Evolutionary conservation across 2,329 filamentous ascomycete genomes (phyloP).

Genomic region (Tolypocladium amazonense): DNA sequence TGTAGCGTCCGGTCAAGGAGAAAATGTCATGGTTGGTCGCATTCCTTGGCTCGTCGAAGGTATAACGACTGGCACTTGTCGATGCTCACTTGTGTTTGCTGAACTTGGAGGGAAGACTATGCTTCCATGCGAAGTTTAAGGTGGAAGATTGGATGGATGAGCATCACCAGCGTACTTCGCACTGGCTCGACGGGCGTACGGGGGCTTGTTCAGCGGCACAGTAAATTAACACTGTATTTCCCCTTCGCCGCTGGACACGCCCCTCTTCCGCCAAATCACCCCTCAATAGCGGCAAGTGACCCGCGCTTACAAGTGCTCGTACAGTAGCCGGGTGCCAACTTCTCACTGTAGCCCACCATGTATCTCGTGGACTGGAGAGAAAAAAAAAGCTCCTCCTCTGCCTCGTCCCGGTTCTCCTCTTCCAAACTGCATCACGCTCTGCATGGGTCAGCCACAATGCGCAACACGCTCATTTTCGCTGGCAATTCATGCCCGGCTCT

Average conservation of each 20-base stretch:
- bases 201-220: not conserved
- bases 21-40: not conserved
- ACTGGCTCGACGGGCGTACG: too few species aligned
- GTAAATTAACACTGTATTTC: not conserved
- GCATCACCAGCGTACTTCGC: too few species aligned
- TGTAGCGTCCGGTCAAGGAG: not conserved
- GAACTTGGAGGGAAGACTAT: not conserved
- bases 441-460: slow-evolving; percentile 32
- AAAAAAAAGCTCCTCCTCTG: not conserved
- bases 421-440: not conserved
- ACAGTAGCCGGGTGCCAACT: not conserved
- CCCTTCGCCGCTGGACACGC: not conserved
- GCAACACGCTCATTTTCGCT: slow-evolving; percentile 57
- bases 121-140: not conserved
- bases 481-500: slow-evolving; percentile 57
- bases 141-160: too few species aligned
- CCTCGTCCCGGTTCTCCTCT: not conserved
- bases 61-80: not conserved
- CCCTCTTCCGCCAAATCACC: not conserved
- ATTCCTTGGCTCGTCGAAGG: not conserved
- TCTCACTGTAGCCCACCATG: not conserved
- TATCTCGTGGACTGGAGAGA: not conserved
- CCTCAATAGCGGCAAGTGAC: not conserved
- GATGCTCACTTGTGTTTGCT: not conserved
- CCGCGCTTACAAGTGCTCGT: not conserved